phyloP scores from a whole-genome alignment of 768 basidiomycete species.

The Plicaturopsis crispa region DNA sequence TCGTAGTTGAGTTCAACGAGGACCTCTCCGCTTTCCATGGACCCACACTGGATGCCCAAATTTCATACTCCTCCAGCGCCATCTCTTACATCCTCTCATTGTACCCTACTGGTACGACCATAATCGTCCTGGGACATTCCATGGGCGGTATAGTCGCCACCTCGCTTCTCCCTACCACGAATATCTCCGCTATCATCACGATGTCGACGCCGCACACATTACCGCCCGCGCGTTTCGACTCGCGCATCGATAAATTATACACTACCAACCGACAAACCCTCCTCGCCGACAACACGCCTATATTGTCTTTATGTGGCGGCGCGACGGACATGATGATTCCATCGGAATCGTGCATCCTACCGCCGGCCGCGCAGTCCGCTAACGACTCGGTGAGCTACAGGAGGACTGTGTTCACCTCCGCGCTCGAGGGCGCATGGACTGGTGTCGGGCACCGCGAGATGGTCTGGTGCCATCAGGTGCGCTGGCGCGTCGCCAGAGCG shows the following conservation, averaged over 20 bases:
- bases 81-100: conserved; percentile 73
- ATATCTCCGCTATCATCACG: conserved; percentile 80
- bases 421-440: conserved; percentile 88
- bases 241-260: conserved; percentile 73
- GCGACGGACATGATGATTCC: conserved; percentile 88
- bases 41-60: conserved; percentile 78
- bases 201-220: conserved; percentile 91
- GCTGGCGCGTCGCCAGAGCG: conserved; percentile 79
- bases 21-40: conserved; percentile 95
- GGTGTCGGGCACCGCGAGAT: conserved; percentile 94
- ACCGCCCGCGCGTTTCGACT: conserved; percentile 85
- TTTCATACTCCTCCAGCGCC: conserved; percentile 60
- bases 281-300: conserved; percentile 43
- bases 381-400: conserved; percentile 30
- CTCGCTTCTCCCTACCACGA: conserved; percentile 58
- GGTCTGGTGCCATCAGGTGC: conserved; percentile 98
- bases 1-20: conserved; percentile 89
- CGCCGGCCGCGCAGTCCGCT: conserved; percentile 15
- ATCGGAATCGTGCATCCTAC: conserved; percentile 78
- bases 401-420: conserved; percentile 75
- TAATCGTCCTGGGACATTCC: conserved; percentile 87
- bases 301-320: conserved; percentile 87
- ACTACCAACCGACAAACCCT: conserved; percentile 32
- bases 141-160: conserved; percentile 96
- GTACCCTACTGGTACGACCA: conserved; percentile 55